These are phyloP conservation scores for Paramecium tetraurelia DNA, from an alignment of 73 alveolate genomes.

Conservation along the genomic window DNA sequence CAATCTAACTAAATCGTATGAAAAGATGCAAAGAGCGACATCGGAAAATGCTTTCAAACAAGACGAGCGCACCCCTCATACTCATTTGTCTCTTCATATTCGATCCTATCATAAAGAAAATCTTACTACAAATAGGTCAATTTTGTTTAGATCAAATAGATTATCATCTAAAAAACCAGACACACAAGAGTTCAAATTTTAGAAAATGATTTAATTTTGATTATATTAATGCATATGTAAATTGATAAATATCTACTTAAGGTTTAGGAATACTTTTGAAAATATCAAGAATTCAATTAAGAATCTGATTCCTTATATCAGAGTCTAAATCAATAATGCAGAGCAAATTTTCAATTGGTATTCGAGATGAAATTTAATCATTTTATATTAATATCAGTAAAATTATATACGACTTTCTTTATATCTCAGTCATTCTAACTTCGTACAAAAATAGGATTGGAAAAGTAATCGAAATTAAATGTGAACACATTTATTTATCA, in stretches of 20 bases:
- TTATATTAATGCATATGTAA: not conserved
- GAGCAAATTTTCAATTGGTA: not conserved
- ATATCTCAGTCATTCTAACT: not conserved
- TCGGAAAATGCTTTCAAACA: not conserved
- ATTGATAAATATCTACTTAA: not conserved
- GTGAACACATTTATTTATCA: not conserved
- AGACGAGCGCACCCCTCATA: not conserved
- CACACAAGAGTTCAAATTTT: not conserved
- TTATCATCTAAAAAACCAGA: not conserved
- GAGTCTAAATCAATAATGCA: too few relatives aligned
- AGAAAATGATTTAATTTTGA: not conserved
- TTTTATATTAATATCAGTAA: not conserved
- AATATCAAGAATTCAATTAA: too few relatives aligned
- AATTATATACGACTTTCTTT: not conserved
- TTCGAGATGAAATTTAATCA: not conserved
- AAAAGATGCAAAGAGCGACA: not conserved
- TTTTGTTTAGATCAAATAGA: not conserved
- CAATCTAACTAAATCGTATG: not conserved
- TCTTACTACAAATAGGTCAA: not conserved
- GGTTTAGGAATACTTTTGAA: not conserved
- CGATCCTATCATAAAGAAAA: not conserved
- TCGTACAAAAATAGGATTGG: not conserved
- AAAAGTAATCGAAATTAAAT: not conserved
- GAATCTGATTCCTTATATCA: not conserved
- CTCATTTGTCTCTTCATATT: not conserved